Evolutionary conservation across 192 early-diverging fungal genomes (phyloP).

Genomic region (Coemansia sp.): DNA sequence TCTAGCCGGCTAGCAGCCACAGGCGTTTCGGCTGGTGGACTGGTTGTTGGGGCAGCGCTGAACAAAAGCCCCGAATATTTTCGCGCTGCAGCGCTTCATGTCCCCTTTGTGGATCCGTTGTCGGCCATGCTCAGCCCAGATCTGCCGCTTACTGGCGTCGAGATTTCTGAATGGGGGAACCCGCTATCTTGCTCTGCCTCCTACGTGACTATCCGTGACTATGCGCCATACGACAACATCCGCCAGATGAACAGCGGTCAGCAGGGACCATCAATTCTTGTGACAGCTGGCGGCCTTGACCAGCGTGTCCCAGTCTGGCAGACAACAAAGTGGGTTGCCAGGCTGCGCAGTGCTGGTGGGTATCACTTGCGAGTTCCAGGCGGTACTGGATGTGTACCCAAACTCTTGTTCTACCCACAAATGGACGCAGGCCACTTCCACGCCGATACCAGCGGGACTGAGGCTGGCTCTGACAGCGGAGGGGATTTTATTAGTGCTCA

Average conservation of each 20-base stretch:
- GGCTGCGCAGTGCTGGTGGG: slow-evolving; percentile 56
- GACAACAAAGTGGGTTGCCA: slow-evolving; percentile 84
- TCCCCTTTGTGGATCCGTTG: slow-evolving; percentile 84
- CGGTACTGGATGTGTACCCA: not conserved
- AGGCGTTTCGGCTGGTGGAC: slow-evolving; percentile 76
- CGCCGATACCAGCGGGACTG: slow-evolving; percentile 6
- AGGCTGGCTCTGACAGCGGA: not conserved
- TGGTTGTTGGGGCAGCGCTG: slow-evolving; percentile 68
- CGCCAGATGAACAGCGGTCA: not conserved
- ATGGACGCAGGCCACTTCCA: slow-evolving; percentile 40
- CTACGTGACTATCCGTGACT: slow-evolving; percentile 60
- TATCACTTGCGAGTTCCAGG: not conserved
- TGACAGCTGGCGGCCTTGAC: slow-evolving; percentile 76
- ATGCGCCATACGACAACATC: slow-evolving; percentile 73
- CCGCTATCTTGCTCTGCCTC: slow-evolving; percentile 51
- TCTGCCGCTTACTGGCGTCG: slow-evolving; percentile 69
- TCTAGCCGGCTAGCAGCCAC: slow-evolving; percentile 60
- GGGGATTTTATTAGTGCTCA: slow-evolving; percentile 16
- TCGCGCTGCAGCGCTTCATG: slow-evolving; percentile 69
- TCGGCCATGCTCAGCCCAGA: slow-evolving; percentile 78
- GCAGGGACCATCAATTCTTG: slow-evolving; percentile 61
- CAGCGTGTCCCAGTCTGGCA: slow-evolving; percentile 80
- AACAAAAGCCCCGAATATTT: slow-evolving; percentile 69
- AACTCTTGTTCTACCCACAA: slow-evolving; percentile 28
- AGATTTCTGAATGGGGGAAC: slow-evolving; percentile 77